Base-by-base conservation (phyloP, 1,139 yeast species). In the Diutina catenulata region DNA sequence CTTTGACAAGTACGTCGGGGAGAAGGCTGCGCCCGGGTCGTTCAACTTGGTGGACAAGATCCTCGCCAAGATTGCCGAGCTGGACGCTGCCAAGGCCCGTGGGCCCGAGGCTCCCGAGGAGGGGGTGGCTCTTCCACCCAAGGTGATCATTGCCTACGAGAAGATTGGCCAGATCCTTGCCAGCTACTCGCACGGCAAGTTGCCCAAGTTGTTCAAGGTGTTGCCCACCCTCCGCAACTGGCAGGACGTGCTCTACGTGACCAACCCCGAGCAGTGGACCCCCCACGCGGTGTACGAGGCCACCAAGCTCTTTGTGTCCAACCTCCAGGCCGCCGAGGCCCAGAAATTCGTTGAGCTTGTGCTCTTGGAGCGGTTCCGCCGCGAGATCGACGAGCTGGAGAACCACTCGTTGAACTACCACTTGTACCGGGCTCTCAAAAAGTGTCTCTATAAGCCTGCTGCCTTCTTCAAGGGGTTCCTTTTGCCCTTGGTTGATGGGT, bases 281-380 rank as follows among this genome's bases (percentile, higher is more conserved):
- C 91, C 96, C n/a, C 93, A 88, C 53, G 95, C 94, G 2, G 79
- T 82, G 2, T 91, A 81, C 53, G 97, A 93, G 57, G 98, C 96
- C 3, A 86, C 98, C 9, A 84, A 87, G 56, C 63, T 91, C 37
- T 88, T 93, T 58, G 94, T 91, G 2, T 87, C 97, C 13, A 87
- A 86, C 50, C 70, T 91, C 54, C 77, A 77, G 41, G 83, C 97
- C 10, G 74, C 75, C 46, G 94, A 91, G 57, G 91, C 96, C 4
- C 95, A 87, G 56, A 78, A 74, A 49, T 91, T 86, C 53, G 76
- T 91, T 40, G 79, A 74, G 43, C 60, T 63, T 42, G 87, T 91
- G 1, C 64, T 93, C 33, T 70, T 86, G 45, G 95, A 87, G 48
- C 73, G 94, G 53, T 87, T 91, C 56, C 75, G 95, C 58, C 70